Base-by-base conservation (phyloP, 2,329 filamentous ascomycete species). In the Dactylellina haptotyla region DNA sequence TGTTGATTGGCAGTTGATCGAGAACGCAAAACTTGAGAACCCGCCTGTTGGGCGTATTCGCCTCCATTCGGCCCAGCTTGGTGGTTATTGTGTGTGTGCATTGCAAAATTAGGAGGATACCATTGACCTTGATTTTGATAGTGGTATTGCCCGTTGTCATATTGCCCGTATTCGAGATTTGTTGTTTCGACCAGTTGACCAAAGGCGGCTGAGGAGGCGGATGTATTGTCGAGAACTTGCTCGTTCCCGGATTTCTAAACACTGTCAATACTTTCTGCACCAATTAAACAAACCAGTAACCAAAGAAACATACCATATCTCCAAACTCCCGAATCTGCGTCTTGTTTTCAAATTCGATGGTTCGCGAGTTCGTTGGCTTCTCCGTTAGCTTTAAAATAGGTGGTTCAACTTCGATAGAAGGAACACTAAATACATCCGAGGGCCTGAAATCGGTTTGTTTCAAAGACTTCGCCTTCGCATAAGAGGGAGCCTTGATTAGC, bases 401-500 rank as follows among this genome's bases (percentile, higher is more conserved):
- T 10, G 37, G 59, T 20, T 58, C 61, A 26, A 72, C 53, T 14
- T 54, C 53, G 10, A 72, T 54, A 14, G 26, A 51, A 18, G 67
- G 59, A 28, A 72, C 45, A 26, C 9, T 18, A n/a, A 39, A 37
- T 5, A 20, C 12, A 6, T 72, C 67, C 8, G 16, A 9, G 16
- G 59, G 37, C 30, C 61, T 65, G 18, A 64, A 25, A 41, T 71
- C 58, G 25, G 50, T 63, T 34, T 53, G 53, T 43, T 50, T 71
- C 51, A 65, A 46, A 53, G 45, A 59, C 67, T 59, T 72, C 43
- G 51, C 66, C 41, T 72, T 72, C 39, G 59, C 59, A 51, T 72
- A 72, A 61, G 67, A 72, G 45, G 67, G 67, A 46, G 67, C 67
- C 45, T 64, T 54, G 34, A 72, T 34, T n/a, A 72, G 48, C 67